Percentiles rank a stretch among this genome's conserved stretches.
Conservation (phyloP, 2,329 filamentous ascomycete species). For the Ophiocordyceps polyrhachis-furcata region DNA sequence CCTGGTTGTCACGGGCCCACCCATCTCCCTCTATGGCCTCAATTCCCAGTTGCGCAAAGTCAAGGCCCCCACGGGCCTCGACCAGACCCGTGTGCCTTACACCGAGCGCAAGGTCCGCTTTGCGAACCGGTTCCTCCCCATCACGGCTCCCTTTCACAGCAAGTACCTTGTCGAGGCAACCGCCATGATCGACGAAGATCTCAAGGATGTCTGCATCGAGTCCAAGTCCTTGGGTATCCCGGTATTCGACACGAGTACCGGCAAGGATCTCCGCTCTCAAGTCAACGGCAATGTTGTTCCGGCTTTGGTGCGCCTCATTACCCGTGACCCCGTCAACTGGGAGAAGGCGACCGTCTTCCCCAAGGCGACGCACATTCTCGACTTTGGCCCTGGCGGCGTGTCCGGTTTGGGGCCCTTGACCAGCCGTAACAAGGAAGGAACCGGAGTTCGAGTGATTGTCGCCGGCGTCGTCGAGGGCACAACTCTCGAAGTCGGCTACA, state of each 20-base stretch:
- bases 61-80: slow-evolving; percentile 91
- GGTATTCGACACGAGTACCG: slow-evolving; percentile 79
- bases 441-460: slow-evolving; percentile 87
- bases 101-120: slow-evolving; percentile 95
- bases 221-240: slow-evolving; percentile 59
- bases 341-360: slow-evolving; percentile 86
- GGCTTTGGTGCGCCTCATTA: slow-evolving; percentile 77
- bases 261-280: slow-evolving; percentile 59
- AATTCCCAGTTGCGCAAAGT: slow-evolving; percentile 91
- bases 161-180: slow-evolving; percentile 74
- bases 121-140: slow-evolving; percentile 89
- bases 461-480: slow-evolving; percentile 86
- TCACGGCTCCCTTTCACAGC: slow-evolving; percentile 97
- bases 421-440: slow-evolving; percentile 98
- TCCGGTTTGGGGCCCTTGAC: slow-evolving; percentile 91
- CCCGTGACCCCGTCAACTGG: slow-evolving; percentile 87
- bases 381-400: slow-evolving; percentile 93
- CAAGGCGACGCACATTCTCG: slow-evolving; percentile 78
- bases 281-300: slow-evolving; percentile 68
- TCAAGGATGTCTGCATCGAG: slow-evolving; percentile 65
- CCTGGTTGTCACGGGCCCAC: slow-evolving; percentile 89
- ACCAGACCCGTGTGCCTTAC: slow-evolving; percentile 85
- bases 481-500: slow-evolving; percentile 84
- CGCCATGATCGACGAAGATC: slow-evolving; percentile 66
- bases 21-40: slow-evolving; percentile 87